Evolutionary conservation across 371 early-diverging fungal species (phyloP).

Genomic region (Smittium mucronatum): DNA sequence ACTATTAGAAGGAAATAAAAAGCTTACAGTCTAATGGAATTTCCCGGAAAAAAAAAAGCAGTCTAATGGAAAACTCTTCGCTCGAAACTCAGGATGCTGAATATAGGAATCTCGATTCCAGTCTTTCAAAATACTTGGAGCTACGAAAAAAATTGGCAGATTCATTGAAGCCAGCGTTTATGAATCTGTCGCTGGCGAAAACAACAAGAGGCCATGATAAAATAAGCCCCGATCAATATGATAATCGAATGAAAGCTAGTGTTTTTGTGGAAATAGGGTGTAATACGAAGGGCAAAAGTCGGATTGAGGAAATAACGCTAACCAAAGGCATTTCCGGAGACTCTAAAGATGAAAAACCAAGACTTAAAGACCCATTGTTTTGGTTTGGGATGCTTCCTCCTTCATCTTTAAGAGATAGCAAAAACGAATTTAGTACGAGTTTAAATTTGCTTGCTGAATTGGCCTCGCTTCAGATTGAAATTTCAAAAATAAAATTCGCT

Average conservation of each 20-base stretch:
- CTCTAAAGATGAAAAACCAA: conserved; percentile 4
- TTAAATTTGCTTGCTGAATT: background rate
- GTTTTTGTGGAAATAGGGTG: background rate
- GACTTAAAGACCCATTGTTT: background rate
- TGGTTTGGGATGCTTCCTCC: conserved; percentile 6
- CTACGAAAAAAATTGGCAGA: background rate
- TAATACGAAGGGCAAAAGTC: background rate
- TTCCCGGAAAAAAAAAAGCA: too few species aligned
- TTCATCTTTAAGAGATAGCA: background rate
- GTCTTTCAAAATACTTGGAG: background rate
- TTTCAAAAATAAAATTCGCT: too few species aligned
- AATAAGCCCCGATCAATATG: conserved; percentile 6
- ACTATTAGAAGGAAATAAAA: too few species aligned
- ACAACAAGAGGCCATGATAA: background rate
- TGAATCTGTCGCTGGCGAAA: conserved; percentile 28
- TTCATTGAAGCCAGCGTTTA: conserved; percentile 13
- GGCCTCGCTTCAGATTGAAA: too few species aligned
- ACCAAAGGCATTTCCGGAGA: too few species aligned
- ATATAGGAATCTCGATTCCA: background rate
- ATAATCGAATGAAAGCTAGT: conserved; percentile 34
- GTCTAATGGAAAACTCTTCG: too few species aligned
- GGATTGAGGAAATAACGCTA: too few species aligned
- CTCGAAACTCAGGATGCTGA: background rate
- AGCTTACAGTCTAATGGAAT: too few species aligned
- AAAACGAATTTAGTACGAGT: background rate